A percentile compares a stretch with the other conserved stretches of the same genome.
phyloP scores from a whole-genome alignment of 192 early-diverging fungal genomes.

The Coemansia sp. region DNA sequence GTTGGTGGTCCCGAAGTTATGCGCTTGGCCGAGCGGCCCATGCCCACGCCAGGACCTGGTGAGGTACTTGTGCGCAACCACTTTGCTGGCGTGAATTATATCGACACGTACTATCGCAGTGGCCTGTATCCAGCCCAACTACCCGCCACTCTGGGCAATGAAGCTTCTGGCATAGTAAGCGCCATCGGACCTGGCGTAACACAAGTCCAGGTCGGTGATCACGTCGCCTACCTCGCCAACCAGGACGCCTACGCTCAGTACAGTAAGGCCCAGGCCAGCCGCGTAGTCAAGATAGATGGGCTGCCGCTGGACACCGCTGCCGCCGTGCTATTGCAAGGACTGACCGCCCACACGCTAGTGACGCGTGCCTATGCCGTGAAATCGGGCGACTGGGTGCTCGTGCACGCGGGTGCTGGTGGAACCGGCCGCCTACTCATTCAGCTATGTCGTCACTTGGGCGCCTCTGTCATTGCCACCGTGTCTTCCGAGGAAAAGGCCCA shows the following conservation, averaged over 20 bases:
- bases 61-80: conserved; percentile 77
- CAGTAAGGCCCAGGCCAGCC: conserved; percentile 45
- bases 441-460: conserved; percentile 73
- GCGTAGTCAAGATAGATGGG: conserved; percentile 49
- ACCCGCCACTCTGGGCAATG: conserved; percentile 75
- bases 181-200: conserved; percentile 70
- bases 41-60: conserved; percentile 53
- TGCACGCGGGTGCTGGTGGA: conserved; percentile 92
- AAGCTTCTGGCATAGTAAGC: conserved; percentile 80
- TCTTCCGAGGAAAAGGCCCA: conserved; percentile 73
- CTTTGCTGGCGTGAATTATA: conserved; percentile 84
- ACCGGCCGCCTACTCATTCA: conserved; percentile 82
- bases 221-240: conserved; percentile 71
- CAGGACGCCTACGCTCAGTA: conserved; percentile 78
- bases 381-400: conserved; percentile 74
- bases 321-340: conserved; percentile 74
- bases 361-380: conserved; percentile 72
- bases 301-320: conserved; percentile 66
- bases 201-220: conserved; percentile 74
- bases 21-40: conserved; percentile 52
- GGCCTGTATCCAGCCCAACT: conserved; percentile 72
- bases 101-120: conserved; percentile 87
- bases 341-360: conserved; percentile 80
- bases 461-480: conserved; percentile 86
- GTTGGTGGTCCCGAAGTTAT: conserved; percentile 65